Evolutionary conservation across 768 basidiomycete species (phyloP), one percentile per base, ranked within the genome.

Genomic region (Auriculariales sp.): DNA sequence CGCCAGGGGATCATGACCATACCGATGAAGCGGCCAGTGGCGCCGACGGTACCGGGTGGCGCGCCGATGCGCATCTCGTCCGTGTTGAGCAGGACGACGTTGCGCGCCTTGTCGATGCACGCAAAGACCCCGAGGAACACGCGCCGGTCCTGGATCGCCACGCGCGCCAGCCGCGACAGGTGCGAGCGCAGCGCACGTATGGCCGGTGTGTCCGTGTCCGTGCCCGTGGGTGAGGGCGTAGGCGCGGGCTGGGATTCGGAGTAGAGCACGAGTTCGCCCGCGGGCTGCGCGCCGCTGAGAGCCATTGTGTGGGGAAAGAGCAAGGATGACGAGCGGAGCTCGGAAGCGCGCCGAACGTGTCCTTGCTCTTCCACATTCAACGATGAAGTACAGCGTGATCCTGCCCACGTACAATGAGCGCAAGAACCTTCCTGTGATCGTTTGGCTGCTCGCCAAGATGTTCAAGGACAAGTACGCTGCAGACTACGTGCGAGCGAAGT

Each of bases 361-460:
- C n/a, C n/a, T n/a, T n/a, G n/a, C n/a, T n/a, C n/a, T n/a, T n/a
- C n/a, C n/a, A n/a, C n/a, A 22, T 61, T 66, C 56, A n/a, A n/a
- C n/a, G n/a, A n/a, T n/a, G n/a, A 92, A 84, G 64, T 92, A 92
- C 64, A 88, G 85, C 31, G 88, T 94, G 53, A 92, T 94, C 58
- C 73, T 94, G 1, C 91, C 91, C 28, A 94, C 91, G 1, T 94
- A 93, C 65, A 92, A 94, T 61, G 91, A 93, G 62, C 79, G 91
- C 59, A 88, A 84, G 67, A 93, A 94, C 59, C 67, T 94, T 15
- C 91, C 91, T 0, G 76, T 94, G 49, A 83, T 93, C 53, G 61
- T 90, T 28, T 93, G 88, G 85, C 68, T 94, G 2, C 67, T 94
- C 45, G 84, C 83, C 11, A 80, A 72, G 53, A 78, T 78, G 2